Conservation (phyloP, 1,139 yeast species). For the Barnettozyma hawaiiensis region DNA sequence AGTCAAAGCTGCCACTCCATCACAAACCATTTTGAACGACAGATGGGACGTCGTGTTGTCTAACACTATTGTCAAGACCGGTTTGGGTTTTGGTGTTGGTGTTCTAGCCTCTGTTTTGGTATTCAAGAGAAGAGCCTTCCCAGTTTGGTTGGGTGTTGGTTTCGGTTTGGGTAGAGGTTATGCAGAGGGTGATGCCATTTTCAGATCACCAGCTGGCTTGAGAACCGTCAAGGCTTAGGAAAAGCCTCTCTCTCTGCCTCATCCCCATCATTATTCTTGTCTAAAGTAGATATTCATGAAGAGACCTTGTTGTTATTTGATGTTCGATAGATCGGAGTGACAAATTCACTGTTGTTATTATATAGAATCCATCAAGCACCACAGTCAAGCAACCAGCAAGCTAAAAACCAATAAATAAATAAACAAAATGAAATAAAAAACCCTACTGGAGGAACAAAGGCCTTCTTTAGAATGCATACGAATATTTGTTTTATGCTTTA, state of each 20-base stretch:
- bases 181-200: constrained; percentile 96
- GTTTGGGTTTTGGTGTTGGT: constrained; percentile 97
- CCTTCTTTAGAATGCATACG: constrained; percentile 8
- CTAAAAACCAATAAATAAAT: not conserved
- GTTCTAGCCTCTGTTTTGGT: constrained; percentile 87
- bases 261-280: not conserved
- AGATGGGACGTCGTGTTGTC: constrained; percentile 98
- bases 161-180: constrained; percentile 97
- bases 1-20: constrained; percentile 39
- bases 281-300: constrained; percentile 2
- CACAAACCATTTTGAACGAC: constrained; percentile 70
- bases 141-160: constrained; percentile 95
- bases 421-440: not conserved
- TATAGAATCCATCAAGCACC: not conserved
- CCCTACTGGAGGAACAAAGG: not conserved
- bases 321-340: constrained; percentile 5
- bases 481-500: constrained; percentile 2
- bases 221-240: constrained; percentile 60
- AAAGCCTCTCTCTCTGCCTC: too few relatives aligned
- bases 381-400: too few relatives aligned
- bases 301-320: not conserved
- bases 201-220: constrained; percentile 74
- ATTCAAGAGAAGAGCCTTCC: constrained; percentile 92
- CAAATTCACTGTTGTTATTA: too few relatives aligned
- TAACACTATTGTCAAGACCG: constrained; percentile 89